A percentile compares a stretch with the other conserved stretches of the same genome.
Conservation (phyloP, 1,139 yeast genomes). For the Diutina sp. region DNA sequence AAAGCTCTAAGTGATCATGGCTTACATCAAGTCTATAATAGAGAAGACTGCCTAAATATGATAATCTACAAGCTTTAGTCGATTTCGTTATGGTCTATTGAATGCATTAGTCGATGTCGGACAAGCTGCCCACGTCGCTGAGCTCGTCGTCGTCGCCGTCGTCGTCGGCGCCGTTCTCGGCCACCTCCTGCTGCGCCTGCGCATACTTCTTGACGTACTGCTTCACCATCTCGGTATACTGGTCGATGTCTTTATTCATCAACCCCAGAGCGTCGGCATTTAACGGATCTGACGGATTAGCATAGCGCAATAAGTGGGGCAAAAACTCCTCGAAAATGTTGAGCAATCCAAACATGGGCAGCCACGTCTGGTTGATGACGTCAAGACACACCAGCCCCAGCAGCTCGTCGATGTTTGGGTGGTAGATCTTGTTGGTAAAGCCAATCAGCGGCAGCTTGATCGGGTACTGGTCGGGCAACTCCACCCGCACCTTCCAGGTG, state of each 20-base stretch:
- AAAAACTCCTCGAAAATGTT: conserved; percentile 88
- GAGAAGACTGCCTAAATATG: too few relatives aligned
- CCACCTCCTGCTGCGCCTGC: conserved; percentile 18
- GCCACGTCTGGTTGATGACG: conserved; percentile 96
- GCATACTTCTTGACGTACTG: conserved; percentile 72
- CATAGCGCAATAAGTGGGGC: conserved; percentile 85
- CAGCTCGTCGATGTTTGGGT: conserved; percentile 83
- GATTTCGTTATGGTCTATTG: not conserved
- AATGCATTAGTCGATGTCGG: conserved; percentile 6
- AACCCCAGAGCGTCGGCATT: conserved; percentile 85
- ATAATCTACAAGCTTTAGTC: too few relatives aligned
- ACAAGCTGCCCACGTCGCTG: conserved; percentile 37
- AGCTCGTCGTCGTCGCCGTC: conserved; percentile 34
- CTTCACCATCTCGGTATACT: conserved; percentile 59
- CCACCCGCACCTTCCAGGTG: conserved; percentile 84
- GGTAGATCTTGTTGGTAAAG: conserved; percentile 80
- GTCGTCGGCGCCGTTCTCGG: conserved; percentile 24
- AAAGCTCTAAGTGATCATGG: too few relatives aligned
- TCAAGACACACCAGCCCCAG: conserved; percentile 94
- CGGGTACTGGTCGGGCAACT: conserved; percentile 91
- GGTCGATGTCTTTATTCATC: conserved; percentile 56
- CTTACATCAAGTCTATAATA: too few relatives aligned
- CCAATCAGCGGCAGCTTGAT: conserved; percentile 95
- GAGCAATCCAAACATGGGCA: conserved; percentile 88
- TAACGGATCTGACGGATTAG: conserved; percentile 96